Evolutionary conservation across 768 basidiomycete species (phyloP), one percentile per base, ranked within the genome.

Genomic region (Brasilioporus rufonigricans): DNA sequence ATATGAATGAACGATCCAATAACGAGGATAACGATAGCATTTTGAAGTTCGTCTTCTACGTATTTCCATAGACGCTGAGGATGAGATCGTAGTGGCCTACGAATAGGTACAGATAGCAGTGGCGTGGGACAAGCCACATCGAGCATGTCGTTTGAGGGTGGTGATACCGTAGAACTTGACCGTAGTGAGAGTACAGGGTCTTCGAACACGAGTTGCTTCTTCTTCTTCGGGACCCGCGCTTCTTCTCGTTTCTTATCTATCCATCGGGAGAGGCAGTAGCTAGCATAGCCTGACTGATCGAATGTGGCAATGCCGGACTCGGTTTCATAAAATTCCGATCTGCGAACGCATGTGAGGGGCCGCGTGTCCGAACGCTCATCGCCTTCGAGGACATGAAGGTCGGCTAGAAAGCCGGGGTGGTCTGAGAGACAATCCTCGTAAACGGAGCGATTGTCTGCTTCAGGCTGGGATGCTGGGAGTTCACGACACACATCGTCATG

Each of bases 351-450:
- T 31, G 29, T 46, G 18, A 27, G 51, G 6, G 51, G 12, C 40
- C 49, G 59, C 50, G 47, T 55, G 48, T 60, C 19, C 16, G 44
- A 33, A 26, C 31, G 35, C 45, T 53, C 54, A 16, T 56, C 45
- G 52, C 62, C 44, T 33, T 60, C 61, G 7, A 68, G 50, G n/a
- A 56, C 46, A 5, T 61, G 45, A 31, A 64, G 33, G 53, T 68
- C 68, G 10, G 41, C 41, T 5, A 58, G 35, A 48, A 65, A 60
- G 1, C 52, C 56, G 3, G 61, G 55, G 56, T 65, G 41, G 18
- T 62, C 56, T 8, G 62, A 61, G 12, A 65, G 52, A 52, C 66
- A 70, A 13, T 70, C 69, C 48, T 71, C 69, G 33, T 70, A 70
- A 16, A 68, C 41, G 12, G 70, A 70, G 9, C 10, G 31, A 14